Evolutionary conservation across 805 yeast genomes (phyloP), one percentile per base, ranked within the genome.

Genomic region (Suhomyces sp.): DNA sequence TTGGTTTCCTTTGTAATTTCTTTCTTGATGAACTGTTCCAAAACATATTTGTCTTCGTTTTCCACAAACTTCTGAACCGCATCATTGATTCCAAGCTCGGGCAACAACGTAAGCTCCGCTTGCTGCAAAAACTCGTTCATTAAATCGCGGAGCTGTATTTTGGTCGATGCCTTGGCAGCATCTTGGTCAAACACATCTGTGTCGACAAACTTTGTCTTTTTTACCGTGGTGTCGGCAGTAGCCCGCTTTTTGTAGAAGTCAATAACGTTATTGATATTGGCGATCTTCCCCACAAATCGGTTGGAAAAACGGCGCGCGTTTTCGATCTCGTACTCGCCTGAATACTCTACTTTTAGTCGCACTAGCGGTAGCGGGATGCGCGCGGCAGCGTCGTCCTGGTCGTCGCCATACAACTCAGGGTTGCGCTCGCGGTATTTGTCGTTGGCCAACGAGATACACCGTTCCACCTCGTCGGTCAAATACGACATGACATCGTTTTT

Each of bases 311-410:
- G 73, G 49, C 96, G 76, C 0, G 96, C 88, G 63, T 92, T 93
- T 62, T 92, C 98, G 15, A 94, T 90, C 59, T 91, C 97, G 62
- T 82, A 93, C 4, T 92, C 96, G 1, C 96, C 97, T 22, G 89
- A 77, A 60, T 93, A 93, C 59, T 94, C 97, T 0, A 92, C 97
- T 35, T 91, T 74, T 15, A 94, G 67, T 46, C 99, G 73, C 4
- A 94, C 75, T 47, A 94, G 72, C 0, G 99, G 99, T 19, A 92
- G 70, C 0, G 96, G 94, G n/a, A 77, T 62, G 36, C 53, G 47
- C 4, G 50, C 36, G 3, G 29, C 35, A 5, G 54, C 46, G 2
- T 31, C 47, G 17, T 41, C 54, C n/a, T 27, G 22, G 29, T 33
- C 27, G 1, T 72, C 78, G 0, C 60, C 64, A 12, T 58, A 60